Percentiles rank a stretch among this genome's conserved stretches.
These are phyloP conservation scores for Miamiensis avidus DNA, from an alignment of 169 alveolate genomes.

Conservation along the genomic window DNA sequence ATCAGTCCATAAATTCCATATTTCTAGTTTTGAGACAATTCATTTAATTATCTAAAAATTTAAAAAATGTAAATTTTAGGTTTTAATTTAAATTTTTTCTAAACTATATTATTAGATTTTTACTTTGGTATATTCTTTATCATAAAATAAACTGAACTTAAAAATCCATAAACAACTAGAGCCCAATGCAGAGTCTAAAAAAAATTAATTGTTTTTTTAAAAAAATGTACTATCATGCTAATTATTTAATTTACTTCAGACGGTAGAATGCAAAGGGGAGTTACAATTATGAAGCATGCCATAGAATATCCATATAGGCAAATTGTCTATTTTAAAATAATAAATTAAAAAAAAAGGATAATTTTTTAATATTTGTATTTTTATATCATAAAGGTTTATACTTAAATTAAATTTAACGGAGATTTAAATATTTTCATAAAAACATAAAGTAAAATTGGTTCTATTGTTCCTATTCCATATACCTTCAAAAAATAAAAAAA, in stretches of 20 bases:
- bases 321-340: conserved; percentile 11
- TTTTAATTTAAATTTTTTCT: too few species aligned
- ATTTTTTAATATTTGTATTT: too few species aligned
- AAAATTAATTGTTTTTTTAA: background rate
- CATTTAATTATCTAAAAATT: background rate
- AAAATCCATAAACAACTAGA: conserved; percentile 11
- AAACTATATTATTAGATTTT: background rate
- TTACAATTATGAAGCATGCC: conserved; percentile 12
- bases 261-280: conserved; percentile 1
- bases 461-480: conserved; percentile 15
- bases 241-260: background rate
- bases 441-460: conserved; percentile 7
- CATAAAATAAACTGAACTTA: background rate
- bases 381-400: background rate
- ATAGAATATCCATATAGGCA: conserved; percentile 32
- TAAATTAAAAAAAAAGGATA: background rate
- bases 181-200: conserved; percentile 7
- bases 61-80: too few species aligned
- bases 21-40: background rate
- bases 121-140: conserved; percentile 12
- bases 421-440: conserved; percentile 3
- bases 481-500: background rate
- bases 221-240: too few species aligned
- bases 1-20: background rate
- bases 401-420: background rate